These are phyloP conservation scores for Scedosporium minutisporum DNA, from an alignment of 2,329 filamentous ascomycete genomes.

Conservation along the genomic window DNA sequence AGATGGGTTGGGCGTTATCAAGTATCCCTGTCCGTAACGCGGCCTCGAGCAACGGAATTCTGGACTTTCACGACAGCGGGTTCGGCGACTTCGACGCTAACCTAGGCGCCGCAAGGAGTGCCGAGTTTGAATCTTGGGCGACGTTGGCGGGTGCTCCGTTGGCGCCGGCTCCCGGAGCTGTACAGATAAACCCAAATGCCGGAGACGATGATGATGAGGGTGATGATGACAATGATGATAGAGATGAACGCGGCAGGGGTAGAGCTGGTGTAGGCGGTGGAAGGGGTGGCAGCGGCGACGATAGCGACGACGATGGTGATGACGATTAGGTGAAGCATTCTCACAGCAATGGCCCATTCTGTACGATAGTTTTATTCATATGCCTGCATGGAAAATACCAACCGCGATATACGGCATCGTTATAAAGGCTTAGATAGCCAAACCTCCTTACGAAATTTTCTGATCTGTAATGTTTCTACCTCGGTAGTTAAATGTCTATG, in stretches of 20 bases:
- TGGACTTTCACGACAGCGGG: slow-evolving; percentile 13
- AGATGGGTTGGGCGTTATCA: slow-evolving; percentile 27
- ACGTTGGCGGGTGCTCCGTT: slow-evolving; percentile 9
- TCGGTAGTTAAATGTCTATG: too few relatives aligned
- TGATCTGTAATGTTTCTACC: too few relatives aligned
- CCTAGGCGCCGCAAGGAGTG: slow-evolving; percentile 12
- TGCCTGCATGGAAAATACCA: too few relatives aligned
- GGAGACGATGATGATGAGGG: background rate
- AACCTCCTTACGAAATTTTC: too few relatives aligned
- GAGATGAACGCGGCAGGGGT: background rate
- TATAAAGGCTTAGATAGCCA: too few relatives aligned
- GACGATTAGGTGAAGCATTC: background rate
- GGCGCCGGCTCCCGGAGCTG: background rate
- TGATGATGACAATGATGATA: background rate
- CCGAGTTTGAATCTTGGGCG: slow-evolving; percentile 13
- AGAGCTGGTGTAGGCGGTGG: background rate
- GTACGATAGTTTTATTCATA: too few relatives aligned
- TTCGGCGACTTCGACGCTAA: slow-evolving; percentile 14
- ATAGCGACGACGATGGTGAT: background rate
- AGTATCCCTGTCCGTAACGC: slow-evolving; percentile 11
- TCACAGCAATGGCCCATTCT: too few relatives aligned
- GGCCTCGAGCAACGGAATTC: slow-evolving; percentile 9
- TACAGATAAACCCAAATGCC: background rate
- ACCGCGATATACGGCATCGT: too few relatives aligned
- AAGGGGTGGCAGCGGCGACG: background rate